Conservation (phyloP, 2,329 filamentous ascomycete genomes). For the Zasmidium angulare region DNA sequence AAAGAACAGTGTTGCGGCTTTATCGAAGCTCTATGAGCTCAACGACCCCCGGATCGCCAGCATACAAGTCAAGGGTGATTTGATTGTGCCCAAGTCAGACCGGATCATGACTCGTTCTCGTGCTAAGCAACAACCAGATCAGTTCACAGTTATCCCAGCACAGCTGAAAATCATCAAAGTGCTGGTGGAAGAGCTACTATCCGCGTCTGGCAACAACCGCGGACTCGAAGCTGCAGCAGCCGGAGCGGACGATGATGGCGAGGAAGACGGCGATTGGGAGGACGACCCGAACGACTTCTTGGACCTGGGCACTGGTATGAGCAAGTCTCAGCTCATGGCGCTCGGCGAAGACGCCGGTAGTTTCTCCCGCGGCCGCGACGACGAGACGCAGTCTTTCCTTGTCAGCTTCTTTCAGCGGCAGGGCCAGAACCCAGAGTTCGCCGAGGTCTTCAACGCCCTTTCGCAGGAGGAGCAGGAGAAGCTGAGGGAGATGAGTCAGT, state of each 20-base stretch:
- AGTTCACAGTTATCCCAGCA: conserved; percentile 82
- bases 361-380: conserved; percentile 68
- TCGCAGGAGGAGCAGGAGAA: conserved; percentile 56
- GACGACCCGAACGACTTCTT: conserved; percentile 72
- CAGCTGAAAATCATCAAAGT: conserved; percentile 96
- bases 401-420: conserved; percentile 72
- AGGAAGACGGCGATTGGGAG: conserved; percentile 76
- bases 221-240: conserved; percentile 57
- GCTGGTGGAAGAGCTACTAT: conserved; percentile 84
- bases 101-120: conserved; percentile 93
- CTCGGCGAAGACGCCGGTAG: conserved; percentile 58
- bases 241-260: conserved; percentile 65
- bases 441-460: conserved; percentile 55
- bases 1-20: conserved; percentile 73
- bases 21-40: conserved; percentile 86
- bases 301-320: conserved; percentile 64
- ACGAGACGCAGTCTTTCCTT: conserved; percentile 85
- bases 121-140: conserved; percentile 83
- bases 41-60: conserved; percentile 77
- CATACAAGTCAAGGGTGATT: conserved; percentile 85
- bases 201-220: conserved; percentile 62
- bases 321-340: conserved; percentile 73
- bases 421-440: conserved; percentile 55
- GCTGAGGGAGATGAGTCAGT: conserved; percentile 39
- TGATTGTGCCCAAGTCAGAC: conserved; percentile 76